Percentiles rank a stretch among this genome's conserved stretches.
phyloP scores from a whole-genome alignment of 306 rosid genomes.

The Lablab purpureus region DNA sequence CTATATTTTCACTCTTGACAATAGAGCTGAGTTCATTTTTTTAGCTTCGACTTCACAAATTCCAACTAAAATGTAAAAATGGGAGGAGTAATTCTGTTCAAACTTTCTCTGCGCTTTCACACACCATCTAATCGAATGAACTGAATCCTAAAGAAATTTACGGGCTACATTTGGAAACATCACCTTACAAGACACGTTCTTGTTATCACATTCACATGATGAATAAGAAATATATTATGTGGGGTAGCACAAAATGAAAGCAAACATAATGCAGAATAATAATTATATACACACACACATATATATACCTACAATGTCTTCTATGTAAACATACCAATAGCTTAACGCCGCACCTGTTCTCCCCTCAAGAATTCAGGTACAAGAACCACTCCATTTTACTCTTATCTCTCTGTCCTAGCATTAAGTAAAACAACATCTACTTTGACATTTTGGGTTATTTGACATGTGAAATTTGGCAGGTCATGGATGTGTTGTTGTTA shows the following conservation, averaged over 20 bases:
- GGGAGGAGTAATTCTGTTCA: conserved; percentile 1
- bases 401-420: conserved; percentile 20
- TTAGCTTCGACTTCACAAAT: conserved; percentile 27
- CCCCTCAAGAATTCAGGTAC: conserved; percentile 25
- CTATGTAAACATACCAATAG: conserved; percentile 36
- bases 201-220: conserved; percentile 49
- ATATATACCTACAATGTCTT: conserved; percentile 24
- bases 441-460: background rate
- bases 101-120: conserved; percentile 6
- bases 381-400: background rate
- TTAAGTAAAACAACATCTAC: background rate
- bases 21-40: background rate
- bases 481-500: conserved; percentile 44
- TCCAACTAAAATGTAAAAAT: conserved; percentile 1
- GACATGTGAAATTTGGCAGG: conserved; percentile 47
- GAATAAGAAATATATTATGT: conserved; percentile 34
- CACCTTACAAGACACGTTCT: conserved; percentile 35
- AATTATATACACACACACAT: background rate
- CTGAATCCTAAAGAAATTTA: conserved; percentile 17
- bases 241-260: conserved; percentile 37
- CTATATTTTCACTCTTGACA: background rate
- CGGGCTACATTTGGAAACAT: conserved; percentile 5
- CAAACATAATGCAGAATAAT: conserved; percentile 28
- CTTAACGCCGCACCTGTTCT: conserved; percentile 31
- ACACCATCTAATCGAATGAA: conserved; percentile 16